Evolutionary conservation across 768 basidiomycete species (phyloP).

Genomic region (Chalciporus chontae): DNA sequence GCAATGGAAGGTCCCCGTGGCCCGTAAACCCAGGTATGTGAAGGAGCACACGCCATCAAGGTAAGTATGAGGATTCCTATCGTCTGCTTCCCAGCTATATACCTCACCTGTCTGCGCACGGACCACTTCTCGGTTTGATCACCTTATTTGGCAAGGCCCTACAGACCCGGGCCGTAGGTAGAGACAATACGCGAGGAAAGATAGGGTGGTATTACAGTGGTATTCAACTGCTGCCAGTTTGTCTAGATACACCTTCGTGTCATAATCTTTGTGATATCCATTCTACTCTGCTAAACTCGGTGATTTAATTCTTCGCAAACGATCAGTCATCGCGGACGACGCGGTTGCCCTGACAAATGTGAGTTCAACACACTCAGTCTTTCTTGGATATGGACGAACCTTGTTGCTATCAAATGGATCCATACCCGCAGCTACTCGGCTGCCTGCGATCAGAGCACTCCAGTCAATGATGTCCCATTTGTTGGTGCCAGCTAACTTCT

Average conservation of each 20-base stretch:
- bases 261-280: no score
- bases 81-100: slow-evolving; percentile 27
- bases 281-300: not conserved
- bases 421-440: slow-evolving; percentile 71
- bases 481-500: slow-evolving; percentile 42
- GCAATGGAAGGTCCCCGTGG: slow-evolving; percentile 56
- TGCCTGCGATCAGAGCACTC: slow-evolving; percentile 77
- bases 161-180: no score
- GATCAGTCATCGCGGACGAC: slow-evolving; percentile 24
- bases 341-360: slow-evolving; percentile 9
- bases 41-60: slow-evolving; percentile 55
- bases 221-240: no score
- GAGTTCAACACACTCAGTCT: not conserved
- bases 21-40: slow-evolving; percentile 51
- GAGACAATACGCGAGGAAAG: no score
- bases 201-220: no score
- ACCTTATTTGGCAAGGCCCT: not conserved
- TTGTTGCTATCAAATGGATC: slow-evolving; percentile 38
- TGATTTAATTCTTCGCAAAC: not conserved
- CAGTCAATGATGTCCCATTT: slow-evolving; percentile 70
- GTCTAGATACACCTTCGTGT: no score
- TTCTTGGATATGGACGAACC: slow-evolving; percentile 17
- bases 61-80: slow-evolving; percentile 44
- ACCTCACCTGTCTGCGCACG: slow-evolving; percentile 20
- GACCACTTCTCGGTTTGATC: slow-evolving; percentile 16